Evolutionary conservation across 768 basidiomycete genomes (phyloP).

Genomic region (Amanita pseudoporphyria): DNA sequence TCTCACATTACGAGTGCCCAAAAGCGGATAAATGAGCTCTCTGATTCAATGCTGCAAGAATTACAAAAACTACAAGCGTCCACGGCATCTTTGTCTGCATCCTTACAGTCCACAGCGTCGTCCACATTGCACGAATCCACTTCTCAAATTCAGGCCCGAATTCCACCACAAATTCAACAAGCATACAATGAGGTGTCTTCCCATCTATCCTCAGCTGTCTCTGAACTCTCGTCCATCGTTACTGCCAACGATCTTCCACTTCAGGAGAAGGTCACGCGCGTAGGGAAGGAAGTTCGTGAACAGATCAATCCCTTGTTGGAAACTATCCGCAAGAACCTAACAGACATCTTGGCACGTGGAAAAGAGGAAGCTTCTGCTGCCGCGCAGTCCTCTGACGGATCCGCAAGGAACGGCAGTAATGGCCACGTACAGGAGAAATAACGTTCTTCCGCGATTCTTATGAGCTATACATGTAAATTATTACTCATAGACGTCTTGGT

Average conservation of each 20-base stretch:
- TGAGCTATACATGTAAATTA: background rate
- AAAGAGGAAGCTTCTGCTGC: slow-evolving; percentile 9
- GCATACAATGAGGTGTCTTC: slow-evolving; percentile 43
- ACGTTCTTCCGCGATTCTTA: background rate
- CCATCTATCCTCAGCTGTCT: slow-evolving; percentile 34
- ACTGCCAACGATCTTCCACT: slow-evolving; percentile 44
- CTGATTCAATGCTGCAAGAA: slow-evolving; percentile 57
- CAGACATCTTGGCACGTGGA: slow-evolving; percentile 26
- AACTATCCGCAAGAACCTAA: slow-evolving; percentile 30
- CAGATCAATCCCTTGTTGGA: slow-evolving; percentile 57
- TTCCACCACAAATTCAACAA: slow-evolving; percentile 53
- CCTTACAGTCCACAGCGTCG: slow-evolving; percentile 23
- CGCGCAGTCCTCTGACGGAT: slow-evolving; percentile 12
- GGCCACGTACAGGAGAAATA: background rate
- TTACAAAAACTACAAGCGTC: slow-evolving; percentile 58
- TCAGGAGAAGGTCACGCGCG: slow-evolving; percentile 50
- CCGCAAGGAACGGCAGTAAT: background rate
- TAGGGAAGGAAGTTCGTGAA: slow-evolving; percentile 48
- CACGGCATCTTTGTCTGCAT: slow-evolving; percentile 38
- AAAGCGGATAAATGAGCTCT: slow-evolving; percentile 46
- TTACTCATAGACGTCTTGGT: background rate
- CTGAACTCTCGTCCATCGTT: slow-evolving; percentile 45
- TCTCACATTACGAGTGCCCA: slow-evolving; percentile 47
- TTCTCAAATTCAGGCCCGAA: slow-evolving; percentile 29
- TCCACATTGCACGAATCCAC: slow-evolving; percentile 24